Evolutionary conservation across 768 basidiomycete genomes (phyloP).

Genomic region (Dentipellis sp.): DNA sequence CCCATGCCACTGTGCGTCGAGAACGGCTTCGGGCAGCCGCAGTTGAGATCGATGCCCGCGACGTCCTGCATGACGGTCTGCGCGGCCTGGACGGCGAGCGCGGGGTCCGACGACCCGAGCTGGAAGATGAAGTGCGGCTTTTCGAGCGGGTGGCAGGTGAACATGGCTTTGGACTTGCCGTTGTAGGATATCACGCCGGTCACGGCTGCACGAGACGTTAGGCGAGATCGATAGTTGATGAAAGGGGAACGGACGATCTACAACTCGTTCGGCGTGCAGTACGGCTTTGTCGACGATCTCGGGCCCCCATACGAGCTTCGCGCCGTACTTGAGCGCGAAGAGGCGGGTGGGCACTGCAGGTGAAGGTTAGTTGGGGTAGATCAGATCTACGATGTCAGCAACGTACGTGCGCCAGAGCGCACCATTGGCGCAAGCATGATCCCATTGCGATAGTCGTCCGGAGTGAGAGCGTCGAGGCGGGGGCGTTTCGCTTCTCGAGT

Average conservation of each 20-base stretch:
- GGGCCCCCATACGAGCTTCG: constrained; percentile 92
- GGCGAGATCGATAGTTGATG: background rate
- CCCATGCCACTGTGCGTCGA: constrained; percentile 95
- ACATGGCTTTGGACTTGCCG: constrained; percentile 79
- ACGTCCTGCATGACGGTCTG: constrained; percentile 81
- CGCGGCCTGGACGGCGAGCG: constrained; percentile 88
- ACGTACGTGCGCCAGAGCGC: constrained; percentile 79
- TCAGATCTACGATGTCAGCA: background rate
- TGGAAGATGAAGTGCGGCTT: constrained; percentile 94
- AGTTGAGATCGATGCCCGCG: constrained; percentile 93
- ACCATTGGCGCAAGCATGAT: constrained; percentile 99
- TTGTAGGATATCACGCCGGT: constrained; percentile 86
- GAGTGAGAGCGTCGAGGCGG: constrained; percentile 33
- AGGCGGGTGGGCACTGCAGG: constrained; percentile 72
- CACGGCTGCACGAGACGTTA: constrained; percentile 36
- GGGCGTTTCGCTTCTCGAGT: constrained; percentile 8
- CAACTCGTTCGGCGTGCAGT: constrained; percentile 69
- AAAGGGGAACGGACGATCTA: constrained; percentile 60
- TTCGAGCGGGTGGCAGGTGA: constrained; percentile 89
- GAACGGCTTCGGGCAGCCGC: constrained; percentile 95
- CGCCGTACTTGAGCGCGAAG: constrained; percentile 86
- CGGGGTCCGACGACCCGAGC: constrained; percentile 84
- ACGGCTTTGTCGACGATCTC: constrained; percentile 97
- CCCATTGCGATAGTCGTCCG: constrained; percentile 78
- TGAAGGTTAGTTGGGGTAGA: background rate